These are phyloP conservation scores for Acacia acuminata DNA, from an alignment of 306 rosid species.

Conservation along the genomic window DNA sequence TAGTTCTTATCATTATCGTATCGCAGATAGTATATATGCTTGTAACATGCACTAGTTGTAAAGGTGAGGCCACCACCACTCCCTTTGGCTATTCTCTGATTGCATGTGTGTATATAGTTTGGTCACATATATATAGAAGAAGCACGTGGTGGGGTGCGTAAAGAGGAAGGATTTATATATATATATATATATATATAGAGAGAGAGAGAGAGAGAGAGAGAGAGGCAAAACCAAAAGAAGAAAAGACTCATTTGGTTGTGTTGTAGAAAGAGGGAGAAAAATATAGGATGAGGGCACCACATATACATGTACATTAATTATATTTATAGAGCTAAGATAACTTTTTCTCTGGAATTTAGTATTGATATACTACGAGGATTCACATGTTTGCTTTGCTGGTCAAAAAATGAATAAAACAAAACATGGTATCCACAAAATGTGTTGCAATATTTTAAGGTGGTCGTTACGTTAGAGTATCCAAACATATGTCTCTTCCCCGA, in stretches of 20 bases:
- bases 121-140: background rate
- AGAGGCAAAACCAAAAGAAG: background rate
- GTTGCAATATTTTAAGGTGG: background rate
- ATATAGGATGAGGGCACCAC: background rate
- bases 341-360: background rate
- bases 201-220: too few species aligned
- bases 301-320: too few species aligned
- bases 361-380: background rate
- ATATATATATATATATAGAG: too few species aligned
- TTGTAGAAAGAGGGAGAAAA: background rate
- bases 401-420: background rate
- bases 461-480: background rate
- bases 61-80: background rate
- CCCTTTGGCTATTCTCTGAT: background rate
- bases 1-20: too few species aligned
- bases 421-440: background rate
- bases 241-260: background rate
- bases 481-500: background rate
- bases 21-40: too few species aligned
- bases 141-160: slow-evolving; percentile 60
- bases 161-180: slow-evolving; percentile 37
- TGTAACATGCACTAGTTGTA: background rate
- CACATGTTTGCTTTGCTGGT: background rate
- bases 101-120: background rate
- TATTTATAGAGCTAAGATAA: background rate